Evolutionary conservation across 2,329 filamentous ascomycete genomes (phyloP).

Genomic region (Nothopassalora personata): DNA sequence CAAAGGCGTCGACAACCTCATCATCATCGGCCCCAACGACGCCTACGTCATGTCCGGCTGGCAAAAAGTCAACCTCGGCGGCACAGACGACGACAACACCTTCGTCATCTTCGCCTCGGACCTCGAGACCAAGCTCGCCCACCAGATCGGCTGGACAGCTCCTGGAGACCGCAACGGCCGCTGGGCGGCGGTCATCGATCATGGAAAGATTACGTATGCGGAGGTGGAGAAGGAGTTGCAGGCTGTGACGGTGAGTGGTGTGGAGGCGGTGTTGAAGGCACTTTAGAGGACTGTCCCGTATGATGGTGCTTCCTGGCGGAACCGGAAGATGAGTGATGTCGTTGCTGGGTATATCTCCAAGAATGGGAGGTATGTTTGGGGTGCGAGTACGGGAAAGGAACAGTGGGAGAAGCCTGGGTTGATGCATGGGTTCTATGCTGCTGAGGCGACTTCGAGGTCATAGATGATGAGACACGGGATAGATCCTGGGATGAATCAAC

Average conservation of each 20-base stretch:
- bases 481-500: background rate
- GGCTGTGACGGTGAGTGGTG: constrained; percentile 19
- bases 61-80: constrained; percentile 20
- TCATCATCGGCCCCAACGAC: constrained; percentile 21
- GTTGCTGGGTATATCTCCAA: background rate
- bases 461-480: background rate
- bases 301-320: background rate
- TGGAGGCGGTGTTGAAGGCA: background rate
- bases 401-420: background rate
- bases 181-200: constrained; percentile 18
- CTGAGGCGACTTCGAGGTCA: background rate
- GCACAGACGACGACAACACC: constrained; percentile 18
- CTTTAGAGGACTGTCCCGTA: background rate
- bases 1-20: constrained; percentile 19
- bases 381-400: background rate
- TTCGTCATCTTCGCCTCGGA: constrained; percentile 20
- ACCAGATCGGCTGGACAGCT: constrained; percentile 21
- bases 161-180: constrained; percentile 20
- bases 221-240: constrained; percentile 19
- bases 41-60: constrained; percentile 21
- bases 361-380: background rate
- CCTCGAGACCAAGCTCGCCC: constrained; percentile 20
- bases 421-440: background rate
- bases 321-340: background rate
- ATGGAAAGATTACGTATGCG: constrained; percentile 20